Evolutionary conservation across 805 yeast species (phyloP).

Genomic region (Isabelozyma pseudorhagii): DNA sequence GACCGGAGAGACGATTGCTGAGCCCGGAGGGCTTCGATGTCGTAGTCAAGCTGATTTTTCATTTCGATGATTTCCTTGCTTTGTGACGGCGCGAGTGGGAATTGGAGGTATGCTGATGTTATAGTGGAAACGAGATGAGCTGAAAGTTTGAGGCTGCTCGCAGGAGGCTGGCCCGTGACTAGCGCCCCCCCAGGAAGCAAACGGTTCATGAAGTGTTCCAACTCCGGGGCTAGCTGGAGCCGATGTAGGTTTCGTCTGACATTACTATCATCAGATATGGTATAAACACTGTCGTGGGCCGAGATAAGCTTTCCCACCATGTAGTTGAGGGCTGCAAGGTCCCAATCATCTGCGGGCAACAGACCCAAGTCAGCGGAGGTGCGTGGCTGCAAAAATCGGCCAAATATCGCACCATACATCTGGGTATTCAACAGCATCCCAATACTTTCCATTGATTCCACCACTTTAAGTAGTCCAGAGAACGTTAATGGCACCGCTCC

Average conservation of each 20-base stretch:
- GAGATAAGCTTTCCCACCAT: conserved; percentile 11
- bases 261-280: conserved; percentile 4
- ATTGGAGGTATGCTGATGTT: not conserved
- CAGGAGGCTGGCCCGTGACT: conserved; percentile 6
- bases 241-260: conserved; percentile 4
- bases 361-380: not conserved
- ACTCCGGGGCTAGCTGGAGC: conserved; percentile 2
- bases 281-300: conserved; percentile 10
- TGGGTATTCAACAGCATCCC: not conserved
- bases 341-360: not conserved
- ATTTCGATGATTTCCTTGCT: not conserved
- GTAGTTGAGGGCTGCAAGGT: conserved; percentile 6
- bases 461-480: not conserved
- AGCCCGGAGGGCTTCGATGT: not conserved
- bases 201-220: conserved; percentile 3
- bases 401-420: conserved; percentile 2
- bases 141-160: conserved; percentile 16
- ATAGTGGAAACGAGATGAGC: conserved; percentile 7
- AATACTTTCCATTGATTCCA: not conserved
- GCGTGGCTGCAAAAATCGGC: conserved; percentile 20
- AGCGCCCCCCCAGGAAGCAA: not conserved
- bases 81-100: not conserved
- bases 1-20: not conserved
- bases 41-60: not conserved
- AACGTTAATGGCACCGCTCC: not conserved